Percentiles rank a stretch among this genome's conserved stretches.
These are phyloP conservation scores for Phialophora chinensis DNA, from an alignment of 2,329 filamentous ascomycete genomes.

Conservation along the genomic window DNA sequence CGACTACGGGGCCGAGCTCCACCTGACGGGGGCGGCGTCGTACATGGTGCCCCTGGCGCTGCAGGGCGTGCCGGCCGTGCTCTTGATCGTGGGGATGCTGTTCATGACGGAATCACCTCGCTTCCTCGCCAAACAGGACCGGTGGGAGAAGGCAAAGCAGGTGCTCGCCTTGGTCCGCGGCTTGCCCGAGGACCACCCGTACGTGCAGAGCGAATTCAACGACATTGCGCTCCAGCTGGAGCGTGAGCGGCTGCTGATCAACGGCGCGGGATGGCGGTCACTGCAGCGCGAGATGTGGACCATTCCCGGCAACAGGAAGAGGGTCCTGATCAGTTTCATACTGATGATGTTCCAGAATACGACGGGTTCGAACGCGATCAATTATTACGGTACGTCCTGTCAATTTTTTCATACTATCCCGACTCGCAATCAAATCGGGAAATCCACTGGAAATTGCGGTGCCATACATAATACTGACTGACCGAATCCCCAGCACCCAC, in stretches of 20 bases:
- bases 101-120: constrained; percentile 44
- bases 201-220: constrained; percentile 63
- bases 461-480: not conserved
- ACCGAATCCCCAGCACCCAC: constrained; percentile 54
- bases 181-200: constrained; percentile 59
- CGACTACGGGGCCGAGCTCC: constrained; percentile 58
- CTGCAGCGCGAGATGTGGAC: constrained; percentile 69
- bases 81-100: constrained; percentile 42
- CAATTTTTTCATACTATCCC: too few relatives aligned
- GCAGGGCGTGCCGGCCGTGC: constrained; percentile 58
- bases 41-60: constrained; percentile 69
- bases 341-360: constrained; percentile 62
- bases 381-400: constrained; percentile 51
- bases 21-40: constrained; percentile 57
- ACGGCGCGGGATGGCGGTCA: constrained; percentile 59
- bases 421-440: too few relatives aligned
- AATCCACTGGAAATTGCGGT: too few relatives aligned
- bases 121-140: constrained; percentile 64
- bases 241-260: constrained; percentile 63
- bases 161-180: constrained; percentile 65
- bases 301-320: constrained; percentile 60
- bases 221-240: constrained; percentile 67
- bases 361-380: constrained; percentile 62
- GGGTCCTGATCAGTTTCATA: constrained; percentile 54
- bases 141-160: constrained; percentile 67